phyloP scores from a whole-genome alignment of 225 moss, liverwort and hornwort genomes.

The Polytrichum formosum region DNA sequence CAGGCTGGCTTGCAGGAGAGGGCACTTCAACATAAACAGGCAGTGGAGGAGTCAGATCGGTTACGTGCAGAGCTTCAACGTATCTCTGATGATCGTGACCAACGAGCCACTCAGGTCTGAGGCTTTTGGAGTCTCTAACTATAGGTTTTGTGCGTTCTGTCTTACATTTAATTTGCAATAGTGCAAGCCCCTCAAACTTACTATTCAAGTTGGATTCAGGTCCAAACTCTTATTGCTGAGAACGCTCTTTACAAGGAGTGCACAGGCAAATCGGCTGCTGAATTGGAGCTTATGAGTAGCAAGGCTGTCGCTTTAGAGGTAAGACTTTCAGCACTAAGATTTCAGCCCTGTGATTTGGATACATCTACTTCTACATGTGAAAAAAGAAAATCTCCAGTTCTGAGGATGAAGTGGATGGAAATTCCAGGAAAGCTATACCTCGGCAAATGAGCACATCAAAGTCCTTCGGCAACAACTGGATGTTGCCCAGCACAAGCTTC shows the following conservation, averaged over 20 bases:
- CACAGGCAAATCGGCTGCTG: slow-evolving; percentile 87
- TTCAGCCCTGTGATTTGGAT: no score
- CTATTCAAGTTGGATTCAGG: slow-evolving; percentile 16
- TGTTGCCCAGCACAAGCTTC: slow-evolving; percentile 43
- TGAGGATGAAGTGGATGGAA: neutral
- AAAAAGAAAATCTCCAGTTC: no score
- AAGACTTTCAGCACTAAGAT: neutral
- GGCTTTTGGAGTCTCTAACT: neutral
- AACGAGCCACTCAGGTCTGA: slow-evolving; percentile 50
- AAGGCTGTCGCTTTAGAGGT: slow-evolving; percentile 91
- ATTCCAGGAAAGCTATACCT: slow-evolving; percentile 46
- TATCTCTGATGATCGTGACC: slow-evolving; percentile 76
- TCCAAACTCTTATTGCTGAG: slow-evolving; percentile 58
- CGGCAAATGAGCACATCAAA: slow-evolving; percentile 43
- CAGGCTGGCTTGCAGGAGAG: slow-evolving; percentile 70
- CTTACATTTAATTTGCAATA: no score
- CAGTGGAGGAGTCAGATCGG: slow-evolving; percentile 66
- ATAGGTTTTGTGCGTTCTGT: no score
- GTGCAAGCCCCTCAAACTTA: no score
- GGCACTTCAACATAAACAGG: slow-evolving; percentile 60
- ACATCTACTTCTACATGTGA: no score
- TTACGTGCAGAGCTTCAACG: slow-evolving; percentile 76
- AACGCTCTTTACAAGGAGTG: slow-evolving; percentile 88
- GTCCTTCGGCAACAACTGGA: slow-evolving; percentile 45
- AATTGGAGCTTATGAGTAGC: slow-evolving; percentile 70